Evolutionary conservation across 2,329 filamentous ascomycete species (phyloP).

Genomic region (Pseudocercospora eumusae): DNA sequence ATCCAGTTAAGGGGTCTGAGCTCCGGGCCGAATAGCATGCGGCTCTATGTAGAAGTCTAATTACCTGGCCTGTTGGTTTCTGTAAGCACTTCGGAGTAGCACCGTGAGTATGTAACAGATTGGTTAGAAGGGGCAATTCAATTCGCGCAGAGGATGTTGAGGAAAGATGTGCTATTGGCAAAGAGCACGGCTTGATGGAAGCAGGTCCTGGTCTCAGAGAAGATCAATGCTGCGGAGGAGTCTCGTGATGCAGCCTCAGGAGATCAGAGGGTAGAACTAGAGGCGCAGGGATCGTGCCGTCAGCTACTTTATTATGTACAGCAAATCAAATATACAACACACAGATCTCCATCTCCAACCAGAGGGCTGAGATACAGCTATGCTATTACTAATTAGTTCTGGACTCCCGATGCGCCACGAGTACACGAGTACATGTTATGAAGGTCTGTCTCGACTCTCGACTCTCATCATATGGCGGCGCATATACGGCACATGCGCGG

Average conservation of each 20-base stretch:
- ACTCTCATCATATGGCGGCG: too few species aligned
- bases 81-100: background rate
- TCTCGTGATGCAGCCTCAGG: conserved; percentile 1
- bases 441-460: too few species aligned
- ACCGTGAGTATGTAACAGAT: background rate
- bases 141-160: background rate
- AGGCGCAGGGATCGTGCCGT: background rate
- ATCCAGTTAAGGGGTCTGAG: conserved; percentile 12
- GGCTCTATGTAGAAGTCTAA: conserved; percentile 2
- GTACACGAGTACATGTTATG: background rate
- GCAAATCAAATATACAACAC: too few species aligned
- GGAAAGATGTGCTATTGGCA: background rate
- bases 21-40: conserved; percentile 21
- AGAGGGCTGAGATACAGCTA: too few species aligned
- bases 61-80: background rate
- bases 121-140: background rate
- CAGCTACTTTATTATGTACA: too few species aligned
- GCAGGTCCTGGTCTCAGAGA: too few species aligned
- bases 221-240: background rate
- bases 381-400: too few species aligned
- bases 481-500: background rate
- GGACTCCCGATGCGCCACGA: background rate
- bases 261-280: background rate
- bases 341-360: background rate
- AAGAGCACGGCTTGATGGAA: too few species aligned